Evolutionary conservation across 768 basidiomycete genomes (phyloP).

Genomic region (Phylloporus sp.): DNA sequence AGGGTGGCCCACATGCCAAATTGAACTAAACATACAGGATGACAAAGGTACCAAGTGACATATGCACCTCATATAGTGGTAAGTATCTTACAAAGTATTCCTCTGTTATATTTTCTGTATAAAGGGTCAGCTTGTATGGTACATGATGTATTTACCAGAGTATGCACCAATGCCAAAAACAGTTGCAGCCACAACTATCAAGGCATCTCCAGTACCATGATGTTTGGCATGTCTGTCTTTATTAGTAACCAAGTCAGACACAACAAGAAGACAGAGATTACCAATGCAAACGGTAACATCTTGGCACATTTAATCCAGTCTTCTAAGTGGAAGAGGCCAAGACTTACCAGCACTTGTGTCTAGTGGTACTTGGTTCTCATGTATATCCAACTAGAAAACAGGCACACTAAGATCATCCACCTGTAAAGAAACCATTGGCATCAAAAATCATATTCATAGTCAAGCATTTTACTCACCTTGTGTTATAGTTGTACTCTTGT

Average conservation of each 20-base stretch:
- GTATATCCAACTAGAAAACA: slow-evolving; percentile 76
- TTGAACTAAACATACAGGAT: slow-evolving; percentile 32
- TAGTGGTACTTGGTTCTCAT: slow-evolving; percentile 75
- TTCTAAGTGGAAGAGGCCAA: background rate
- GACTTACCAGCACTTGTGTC: slow-evolving; percentile 68
- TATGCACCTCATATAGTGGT: slow-evolving; percentile 67
- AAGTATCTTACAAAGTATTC: slow-evolving; percentile 78
- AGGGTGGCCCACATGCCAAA: slow-evolving; percentile 79
- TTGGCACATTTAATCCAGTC: slow-evolving; percentile 27
- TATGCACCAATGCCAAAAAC: slow-evolving; percentile 78
- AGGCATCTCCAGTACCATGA: slow-evolving; percentile 70
- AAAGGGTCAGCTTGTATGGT: slow-evolving; percentile 1
- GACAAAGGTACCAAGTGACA: background rate
- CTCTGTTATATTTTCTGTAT: slow-evolving; percentile 76
- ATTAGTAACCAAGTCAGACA: slow-evolving; percentile 67
- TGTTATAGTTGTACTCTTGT: too few species aligned
- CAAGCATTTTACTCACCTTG: slow-evolving; percentile 61
- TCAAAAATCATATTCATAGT: background rate
- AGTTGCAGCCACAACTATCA: slow-evolving; percentile 83
- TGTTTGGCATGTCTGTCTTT: slow-evolving; percentile 63
- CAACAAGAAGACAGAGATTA: slow-evolving; percentile 74
- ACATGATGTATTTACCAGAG: background rate
- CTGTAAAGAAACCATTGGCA: slow-evolving; percentile 33
- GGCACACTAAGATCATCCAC: slow-evolving; percentile 85
- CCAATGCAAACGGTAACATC: slow-evolving; percentile 66